Evolutionary conservation across 2,329 filamentous ascomycete genomes (phyloP).

Genomic region (Colletotrichum cuscutae): DNA sequence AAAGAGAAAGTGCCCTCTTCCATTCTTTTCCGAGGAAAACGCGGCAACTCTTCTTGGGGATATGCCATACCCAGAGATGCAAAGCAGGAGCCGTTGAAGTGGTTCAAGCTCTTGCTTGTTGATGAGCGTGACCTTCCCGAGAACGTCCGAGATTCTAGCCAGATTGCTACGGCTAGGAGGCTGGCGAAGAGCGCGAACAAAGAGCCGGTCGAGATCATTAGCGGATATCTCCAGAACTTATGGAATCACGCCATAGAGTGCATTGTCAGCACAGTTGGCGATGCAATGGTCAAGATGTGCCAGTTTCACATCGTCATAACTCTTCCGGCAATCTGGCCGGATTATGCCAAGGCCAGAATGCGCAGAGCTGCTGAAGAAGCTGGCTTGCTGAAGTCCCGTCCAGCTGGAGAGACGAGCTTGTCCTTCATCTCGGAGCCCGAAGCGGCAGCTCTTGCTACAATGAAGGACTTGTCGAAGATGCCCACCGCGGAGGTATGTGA

Average conservation of each 20-base stretch:
- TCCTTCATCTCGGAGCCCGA: slow-evolving; percentile 55
- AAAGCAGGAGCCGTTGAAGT: slow-evolving; percentile 41
- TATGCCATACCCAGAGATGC: slow-evolving; percentile 40
- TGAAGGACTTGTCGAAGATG: slow-evolving; percentile 42
- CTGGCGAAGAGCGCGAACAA: slow-evolving; percentile 30
- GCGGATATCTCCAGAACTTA: slow-evolving; percentile 44
- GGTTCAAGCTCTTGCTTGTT: slow-evolving; percentile 55
- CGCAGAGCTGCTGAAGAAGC: slow-evolving; percentile 44
- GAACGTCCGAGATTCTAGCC: slow-evolving; percentile 36
- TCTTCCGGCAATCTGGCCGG: slow-evolving; percentile 57
- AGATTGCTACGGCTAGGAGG: slow-evolving; percentile 35
- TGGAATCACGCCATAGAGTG: slow-evolving; percentile 44
- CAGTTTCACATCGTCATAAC: slow-evolving; percentile 52
- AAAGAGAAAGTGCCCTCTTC: slow-evolving; percentile 45
- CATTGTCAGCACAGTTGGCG: slow-evolving; percentile 42
- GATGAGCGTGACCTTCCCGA: slow-evolving; percentile 43
- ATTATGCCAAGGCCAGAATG: slow-evolving; percentile 51
- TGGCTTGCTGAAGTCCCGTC: slow-evolving; percentile 46
- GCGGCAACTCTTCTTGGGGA: slow-evolving; percentile 40
- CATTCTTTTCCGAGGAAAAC: slow-evolving; percentile 35
- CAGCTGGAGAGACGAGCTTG: slow-evolving; percentile 43
- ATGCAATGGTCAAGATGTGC: slow-evolving; percentile 36
- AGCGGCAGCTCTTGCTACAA: slow-evolving; percentile 52
- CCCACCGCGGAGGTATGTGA: slow-evolving; percentile 37
- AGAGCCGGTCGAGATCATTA: slow-evolving; percentile 42